These are phyloP conservation scores for Phanerodontia chrysosporium DNA, from an alignment of 768 basidiomycete species.

Conservation along the genomic window DNA sequence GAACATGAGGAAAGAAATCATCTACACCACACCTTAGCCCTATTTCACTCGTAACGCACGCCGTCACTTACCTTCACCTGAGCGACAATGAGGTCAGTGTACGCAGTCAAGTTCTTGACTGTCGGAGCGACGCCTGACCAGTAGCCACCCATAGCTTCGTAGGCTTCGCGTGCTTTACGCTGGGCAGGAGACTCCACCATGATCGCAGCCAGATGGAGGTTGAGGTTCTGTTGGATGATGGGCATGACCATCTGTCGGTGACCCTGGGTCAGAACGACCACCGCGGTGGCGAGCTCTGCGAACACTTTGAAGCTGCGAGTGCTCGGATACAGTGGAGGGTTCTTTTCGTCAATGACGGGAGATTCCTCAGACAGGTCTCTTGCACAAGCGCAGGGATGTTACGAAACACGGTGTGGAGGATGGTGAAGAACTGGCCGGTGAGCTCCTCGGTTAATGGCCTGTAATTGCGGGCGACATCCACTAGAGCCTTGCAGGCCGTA, in stretches of 20 bases:
- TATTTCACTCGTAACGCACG: background rate
- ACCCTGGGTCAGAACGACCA: constrained; percentile 86
- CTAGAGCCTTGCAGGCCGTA: constrained; percentile 84
- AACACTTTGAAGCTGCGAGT: constrained; percentile 90
- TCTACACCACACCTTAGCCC: constrained; percentile 37
- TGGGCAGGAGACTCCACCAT: constrained; percentile 80
- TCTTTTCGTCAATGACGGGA: constrained; percentile 41
- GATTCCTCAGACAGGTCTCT: constrained; percentile 74
- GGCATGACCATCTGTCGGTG: constrained; percentile 63
- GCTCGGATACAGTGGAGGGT: constrained; percentile 53
- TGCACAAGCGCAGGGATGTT: constrained; percentile 71
- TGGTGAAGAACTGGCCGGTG: constrained; percentile 72
- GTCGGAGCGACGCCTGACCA: constrained; percentile 81
- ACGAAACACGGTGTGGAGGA: constrained; percentile 74
- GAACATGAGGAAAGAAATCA: constrained; percentile 89
- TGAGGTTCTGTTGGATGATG: constrained; percentile 64
- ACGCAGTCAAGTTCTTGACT: constrained; percentile 69
- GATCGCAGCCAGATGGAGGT: constrained; percentile 76
- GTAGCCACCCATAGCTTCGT: constrained; percentile 74
- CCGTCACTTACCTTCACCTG: constrained; percentile 75
- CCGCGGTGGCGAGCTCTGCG: constrained; percentile 88
- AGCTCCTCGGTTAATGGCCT: constrained; percentile 68
- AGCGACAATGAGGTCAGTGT: constrained; percentile 78
- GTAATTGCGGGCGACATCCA: constrained; percentile 82
- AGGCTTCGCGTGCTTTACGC: constrained; percentile 67